These are phyloP conservation scores for Dendrothele bispora DNA, from an alignment of 768 basidiomycete genomes.

Conservation along the genomic window DNA sequence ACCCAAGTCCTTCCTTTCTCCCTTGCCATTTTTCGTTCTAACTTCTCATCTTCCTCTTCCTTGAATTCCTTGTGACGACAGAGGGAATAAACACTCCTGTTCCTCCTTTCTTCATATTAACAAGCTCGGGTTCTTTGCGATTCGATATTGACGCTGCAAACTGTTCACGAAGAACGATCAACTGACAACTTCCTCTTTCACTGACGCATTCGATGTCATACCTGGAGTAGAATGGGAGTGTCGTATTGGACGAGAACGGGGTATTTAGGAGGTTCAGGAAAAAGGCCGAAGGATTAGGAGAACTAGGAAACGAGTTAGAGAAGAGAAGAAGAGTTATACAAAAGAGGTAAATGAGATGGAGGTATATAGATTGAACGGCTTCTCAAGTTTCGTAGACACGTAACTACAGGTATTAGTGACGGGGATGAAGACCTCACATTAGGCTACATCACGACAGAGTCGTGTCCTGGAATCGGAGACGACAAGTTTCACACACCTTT, in stretches of 20 bases:
- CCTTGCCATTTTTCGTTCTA: too few species aligned
- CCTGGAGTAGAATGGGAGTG: slow-evolving; percentile 50
- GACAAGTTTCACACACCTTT: slow-evolving; percentile 66
- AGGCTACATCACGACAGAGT: slow-evolving; percentile 77
- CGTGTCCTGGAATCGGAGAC: slow-evolving; percentile 76
- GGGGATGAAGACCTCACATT: slow-evolving; percentile 65
- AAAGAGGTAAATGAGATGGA: slow-evolving; percentile 49
- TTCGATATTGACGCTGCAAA: slow-evolving; percentile 68
- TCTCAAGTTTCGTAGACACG: slow-evolving; percentile 47
- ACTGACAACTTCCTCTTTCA: slow-evolving; percentile 71
- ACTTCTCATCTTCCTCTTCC: too few species aligned
- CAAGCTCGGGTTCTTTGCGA: slow-evolving; percentile 63
- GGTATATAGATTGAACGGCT: slow-evolving; percentile 57
- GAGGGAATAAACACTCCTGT: too few species aligned
- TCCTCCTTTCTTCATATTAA: slow-evolving; percentile 64
- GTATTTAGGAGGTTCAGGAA: slow-evolving; percentile 36
- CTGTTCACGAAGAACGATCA: slow-evolving; percentile 82
- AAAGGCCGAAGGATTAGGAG: too few species aligned
- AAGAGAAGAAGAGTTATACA: slow-evolving; percentile 42
- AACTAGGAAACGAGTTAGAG: slow-evolving; percentile 29
- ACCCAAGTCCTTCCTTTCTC: too few species aligned
- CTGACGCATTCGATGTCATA: slow-evolving; percentile 63
- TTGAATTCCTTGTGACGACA: too few species aligned
- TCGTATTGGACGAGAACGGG: slow-evolving; percentile 49
- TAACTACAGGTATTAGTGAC: slow-evolving; percentile 37